Evolutionary conservation across 805 yeast genomes (phyloP), one percentile per base, ranked within the genome.

Genomic region (Suhomyces sp.): DNA sequence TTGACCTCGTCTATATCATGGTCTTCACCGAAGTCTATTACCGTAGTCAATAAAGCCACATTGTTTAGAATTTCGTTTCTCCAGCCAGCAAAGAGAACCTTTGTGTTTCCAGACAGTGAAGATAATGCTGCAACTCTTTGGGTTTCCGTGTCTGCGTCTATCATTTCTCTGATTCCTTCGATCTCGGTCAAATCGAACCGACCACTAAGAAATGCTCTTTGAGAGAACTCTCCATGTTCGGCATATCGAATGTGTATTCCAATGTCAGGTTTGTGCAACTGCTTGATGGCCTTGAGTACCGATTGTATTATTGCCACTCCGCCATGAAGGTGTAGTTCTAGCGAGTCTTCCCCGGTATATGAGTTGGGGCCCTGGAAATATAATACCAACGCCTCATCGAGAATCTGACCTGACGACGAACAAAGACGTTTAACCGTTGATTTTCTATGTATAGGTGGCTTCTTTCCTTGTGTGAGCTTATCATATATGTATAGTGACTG

Each of bases 1-100:
- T 78, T 78, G 0, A 82, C 77, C 59, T 86, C 87, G 12, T 85
- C 90, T 27, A 89, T 75, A 55, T 89, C 96, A 52, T 89, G 89
- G 60, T 94, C 99, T 52, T 94, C 98, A 7, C 97, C 93, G 68
- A 94, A 94, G 68, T 94, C 99, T 39, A 94, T 89, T 2, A 92
- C 78, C 0, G 98, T 97, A 0, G 98, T 84, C 49, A 93, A 66
- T 47, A 86, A 68, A 0, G 97, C 96, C 48, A 86, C 80, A 53
- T 83, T 79, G 3, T 83, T 71, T 1, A 93, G 76, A 2, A 94
- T 76, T 15, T 75, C 68, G 5, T 75, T 61, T 60, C 97, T 77
- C 97, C 98, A 92, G 1, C 62, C 27, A 6, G 65, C 62, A 61
- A 89, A 89, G 25, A 80, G 57, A 3, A 61, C 55, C 51, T 79